Conservation (phyloP, 1,139 yeast species). For the Taphrina flavorubra region DNA sequence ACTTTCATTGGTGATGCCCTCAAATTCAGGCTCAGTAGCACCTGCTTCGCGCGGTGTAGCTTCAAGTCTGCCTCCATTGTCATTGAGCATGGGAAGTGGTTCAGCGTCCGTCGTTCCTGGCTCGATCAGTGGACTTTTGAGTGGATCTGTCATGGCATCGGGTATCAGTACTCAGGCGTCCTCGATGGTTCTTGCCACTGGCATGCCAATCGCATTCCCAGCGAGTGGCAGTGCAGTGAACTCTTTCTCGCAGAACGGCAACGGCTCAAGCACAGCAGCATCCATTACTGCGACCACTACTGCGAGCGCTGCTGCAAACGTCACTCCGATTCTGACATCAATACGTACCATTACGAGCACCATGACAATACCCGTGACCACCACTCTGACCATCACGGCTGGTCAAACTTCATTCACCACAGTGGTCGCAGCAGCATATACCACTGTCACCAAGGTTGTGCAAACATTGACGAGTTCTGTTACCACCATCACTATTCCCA, state of each 20-base stretch:
- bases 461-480: slow-evolving; percentile 1
- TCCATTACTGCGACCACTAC: neutral
- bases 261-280: too few relatives aligned
- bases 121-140: neutral
- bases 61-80: neutral
- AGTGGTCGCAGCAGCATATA: neutral
- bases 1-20: neutral
- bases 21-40: too few relatives aligned
- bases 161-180: neutral
- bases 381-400: slow-evolving; percentile 1
- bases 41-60: neutral
- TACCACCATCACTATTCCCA: neutral
- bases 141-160: neutral
- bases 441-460: neutral
- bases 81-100: neutral
- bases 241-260: neutral
- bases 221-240: neutral
- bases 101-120: neutral
- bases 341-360: slow-evolving; percentile 12
- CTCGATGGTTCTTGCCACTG: neutral
- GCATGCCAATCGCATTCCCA: slow-evolving; percentile 1
- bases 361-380: neutral
- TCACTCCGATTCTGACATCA: neutral
- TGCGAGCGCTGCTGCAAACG: neutral
- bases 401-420: slow-evolving; percentile 7